Evolutionary conservation across 805 yeast genomes (phyloP).

Genomic region (Lipomyces starkeyi): DNA sequence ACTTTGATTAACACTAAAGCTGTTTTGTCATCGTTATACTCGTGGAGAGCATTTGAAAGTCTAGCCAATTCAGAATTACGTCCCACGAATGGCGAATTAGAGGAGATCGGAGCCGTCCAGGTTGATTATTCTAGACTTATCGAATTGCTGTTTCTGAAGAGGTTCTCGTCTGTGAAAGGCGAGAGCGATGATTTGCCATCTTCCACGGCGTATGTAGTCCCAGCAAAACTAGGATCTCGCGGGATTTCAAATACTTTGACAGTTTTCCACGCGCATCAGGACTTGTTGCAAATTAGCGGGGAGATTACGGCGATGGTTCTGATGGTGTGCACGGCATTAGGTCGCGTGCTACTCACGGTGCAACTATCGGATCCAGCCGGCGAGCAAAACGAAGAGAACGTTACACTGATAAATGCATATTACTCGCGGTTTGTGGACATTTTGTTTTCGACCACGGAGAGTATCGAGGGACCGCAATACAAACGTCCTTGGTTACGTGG

Average conservation of each 20-base stretch:
- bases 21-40: slow-evolving; percentile 26
- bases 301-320: slow-evolving; percentile 34
- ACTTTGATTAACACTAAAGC: slow-evolving; percentile 27
- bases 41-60: slow-evolving; percentile 25
- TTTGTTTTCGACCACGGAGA: slow-evolving; percentile 19
- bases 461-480: slow-evolving; percentile 17
- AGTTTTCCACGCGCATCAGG: slow-evolving; percentile 34
- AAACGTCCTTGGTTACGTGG: slow-evolving; percentile 37
- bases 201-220: slow-evolving; percentile 18
- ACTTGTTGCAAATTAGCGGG: slow-evolving; percentile 30
- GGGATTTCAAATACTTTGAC: slow-evolving; percentile 35
- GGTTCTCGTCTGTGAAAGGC: slow-evolving; percentile 18
- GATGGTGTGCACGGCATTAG: slow-evolving; percentile 24
- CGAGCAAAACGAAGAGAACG: neutral
- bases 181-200: slow-evolving; percentile 9
- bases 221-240: slow-evolving; percentile 37
- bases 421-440: slow-evolving; percentile 23
- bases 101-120: neutral
- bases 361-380: slow-evolving; percentile 16
- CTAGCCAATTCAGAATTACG: neutral
- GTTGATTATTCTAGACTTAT: slow-evolving; percentile 15
- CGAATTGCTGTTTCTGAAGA: slow-evolving; percentile 28
- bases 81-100: neutral
- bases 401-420: slow-evolving; percentile 5
- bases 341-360: slow-evolving; percentile 17